phyloP scores from a whole-genome alignment of 257 asterid genomes.

The Solanum pinnatisectum region DNA sequence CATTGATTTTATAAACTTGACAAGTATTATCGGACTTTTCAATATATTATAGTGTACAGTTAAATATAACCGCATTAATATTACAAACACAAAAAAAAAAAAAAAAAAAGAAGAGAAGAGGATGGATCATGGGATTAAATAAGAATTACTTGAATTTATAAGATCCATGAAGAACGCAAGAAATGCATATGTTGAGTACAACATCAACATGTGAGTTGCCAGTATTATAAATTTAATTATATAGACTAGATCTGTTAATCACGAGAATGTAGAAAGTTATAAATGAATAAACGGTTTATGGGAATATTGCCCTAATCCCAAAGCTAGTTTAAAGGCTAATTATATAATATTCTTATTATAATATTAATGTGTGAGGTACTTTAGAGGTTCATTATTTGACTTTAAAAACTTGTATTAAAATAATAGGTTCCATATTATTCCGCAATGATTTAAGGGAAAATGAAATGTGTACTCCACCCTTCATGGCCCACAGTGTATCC shows the following conservation, averaged over 20 bases:
- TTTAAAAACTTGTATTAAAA: neutral
- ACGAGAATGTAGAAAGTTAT: neutral
- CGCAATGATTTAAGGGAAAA: neutral
- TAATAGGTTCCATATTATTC: neutral
- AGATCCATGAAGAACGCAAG: conserved; percentile 21
- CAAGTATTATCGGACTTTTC: no score
- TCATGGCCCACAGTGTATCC: neutral
- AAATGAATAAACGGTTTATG: neutral
- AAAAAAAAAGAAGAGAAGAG: neutral
- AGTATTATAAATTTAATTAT: neutral
- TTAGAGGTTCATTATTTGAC: neutral
- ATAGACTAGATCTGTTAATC: neutral
- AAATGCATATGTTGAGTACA: conserved; percentile 6
- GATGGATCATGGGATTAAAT: neutral
- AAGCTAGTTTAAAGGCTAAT: neutral
- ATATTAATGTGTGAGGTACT: neutral
- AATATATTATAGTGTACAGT: no score
- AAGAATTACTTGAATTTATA: neutral
- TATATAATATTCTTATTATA: neutral
- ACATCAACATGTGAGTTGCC: conserved; percentile 19
- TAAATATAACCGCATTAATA: accelerated
- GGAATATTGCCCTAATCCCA: neutral
- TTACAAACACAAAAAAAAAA: neutral
- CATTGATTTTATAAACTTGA: no score
- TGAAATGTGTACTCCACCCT: neutral